phyloP scores from a whole-genome alignment of 805 yeast species.

The Starmerella sirachaensis region DNA sequence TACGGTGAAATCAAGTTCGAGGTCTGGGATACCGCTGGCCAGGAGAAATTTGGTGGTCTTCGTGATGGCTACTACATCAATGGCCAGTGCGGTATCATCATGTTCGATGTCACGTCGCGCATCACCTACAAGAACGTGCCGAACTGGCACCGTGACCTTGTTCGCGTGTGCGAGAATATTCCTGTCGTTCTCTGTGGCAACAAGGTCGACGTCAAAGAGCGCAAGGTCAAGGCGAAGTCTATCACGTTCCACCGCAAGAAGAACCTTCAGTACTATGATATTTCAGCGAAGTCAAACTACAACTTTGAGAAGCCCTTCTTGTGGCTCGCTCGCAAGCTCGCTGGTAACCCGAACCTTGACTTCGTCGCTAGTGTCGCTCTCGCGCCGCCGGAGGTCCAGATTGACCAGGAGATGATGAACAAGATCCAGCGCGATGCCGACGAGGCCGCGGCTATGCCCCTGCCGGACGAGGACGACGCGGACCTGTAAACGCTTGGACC shows the following conservation, averaged over 20 bases:
- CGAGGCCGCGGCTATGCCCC: constrained; percentile 97
- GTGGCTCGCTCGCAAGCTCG: constrained; percentile 99
- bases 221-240: constrained; percentile 99
- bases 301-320: constrained; percentile 99
- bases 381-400: constrained; percentile 99
- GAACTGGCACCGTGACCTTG: constrained; percentile 99
- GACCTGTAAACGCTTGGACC: constrained; percentile 87
- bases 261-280: constrained; percentile 98
- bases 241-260: constrained; percentile 99
- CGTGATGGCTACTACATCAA: constrained; percentile 99
- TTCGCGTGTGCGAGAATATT: constrained; percentile 98
- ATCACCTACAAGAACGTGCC: constrained; percentile 99
- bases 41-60: constrained; percentile 98
- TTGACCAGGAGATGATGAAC: constrained; percentile 91
- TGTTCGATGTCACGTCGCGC: constrained; percentile 99
- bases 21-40: constrained; percentile 99
- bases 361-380: constrained; percentile 98
- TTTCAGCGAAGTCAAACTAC: constrained; percentile 98
- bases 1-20: constrained; percentile 97
- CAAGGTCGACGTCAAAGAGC: constrained; percentile 99
- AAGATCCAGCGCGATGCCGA: constrained; percentile 99
- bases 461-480: constrained; percentile 99
- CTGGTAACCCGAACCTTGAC: constrained; percentile 95
- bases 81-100: constrained; percentile 99
- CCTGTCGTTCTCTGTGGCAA: constrained; percentile 99